Conservation (phyloP, 2,329 filamentous ascomycete genomes). For the Phaeosphaeriaceae sp. region DNA sequence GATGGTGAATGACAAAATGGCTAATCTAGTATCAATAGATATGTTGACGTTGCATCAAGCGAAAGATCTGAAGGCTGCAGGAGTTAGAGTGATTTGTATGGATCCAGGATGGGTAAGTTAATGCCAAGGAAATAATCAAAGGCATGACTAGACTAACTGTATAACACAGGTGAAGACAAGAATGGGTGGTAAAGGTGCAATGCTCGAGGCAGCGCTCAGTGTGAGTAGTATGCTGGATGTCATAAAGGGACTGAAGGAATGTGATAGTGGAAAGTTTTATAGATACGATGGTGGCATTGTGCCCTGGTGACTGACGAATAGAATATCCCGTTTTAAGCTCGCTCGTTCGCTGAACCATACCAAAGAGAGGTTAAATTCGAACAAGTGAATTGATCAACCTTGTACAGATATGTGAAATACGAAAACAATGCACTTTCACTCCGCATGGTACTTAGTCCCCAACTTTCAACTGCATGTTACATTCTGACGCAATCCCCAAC, state of each 20-base stretch:
- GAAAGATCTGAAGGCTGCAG: slow-evolving; percentile 40
- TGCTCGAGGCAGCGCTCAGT: slow-evolving; percentile 47
- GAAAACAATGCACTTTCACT: no score
- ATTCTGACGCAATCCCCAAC: not conserved
- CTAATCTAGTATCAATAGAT: slow-evolving; percentile 14
- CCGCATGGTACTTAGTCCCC: no score
- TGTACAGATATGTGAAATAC: no score
- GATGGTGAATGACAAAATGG: no score
- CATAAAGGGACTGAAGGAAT: slow-evolving; percentile 37
- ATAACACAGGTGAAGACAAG: slow-evolving; percentile 44
- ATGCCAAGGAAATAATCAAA: no score
- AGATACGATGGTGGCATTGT: slow-evolving; percentile 45
- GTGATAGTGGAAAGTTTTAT: slow-evolving; percentile 47
- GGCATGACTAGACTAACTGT: no score
- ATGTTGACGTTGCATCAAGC: slow-evolving; percentile 54
- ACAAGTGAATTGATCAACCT: no score
- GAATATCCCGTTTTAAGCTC: not conserved
- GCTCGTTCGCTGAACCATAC: no score
- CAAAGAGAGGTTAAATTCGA: no score
- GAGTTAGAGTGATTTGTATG: slow-evolving; percentile 47
- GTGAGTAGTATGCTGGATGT: slow-evolving; percentile 49
- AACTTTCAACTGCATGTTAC: no score
- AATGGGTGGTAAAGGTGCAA: slow-evolving; percentile 52
- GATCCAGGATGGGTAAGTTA: slow-evolving; percentile 51
- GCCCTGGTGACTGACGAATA: slow-evolving; percentile 34